These are phyloP conservation scores for Psilocybe tampanensis DNA, from an alignment of 768 basidiomycete species.

Conservation along the genomic window DNA sequence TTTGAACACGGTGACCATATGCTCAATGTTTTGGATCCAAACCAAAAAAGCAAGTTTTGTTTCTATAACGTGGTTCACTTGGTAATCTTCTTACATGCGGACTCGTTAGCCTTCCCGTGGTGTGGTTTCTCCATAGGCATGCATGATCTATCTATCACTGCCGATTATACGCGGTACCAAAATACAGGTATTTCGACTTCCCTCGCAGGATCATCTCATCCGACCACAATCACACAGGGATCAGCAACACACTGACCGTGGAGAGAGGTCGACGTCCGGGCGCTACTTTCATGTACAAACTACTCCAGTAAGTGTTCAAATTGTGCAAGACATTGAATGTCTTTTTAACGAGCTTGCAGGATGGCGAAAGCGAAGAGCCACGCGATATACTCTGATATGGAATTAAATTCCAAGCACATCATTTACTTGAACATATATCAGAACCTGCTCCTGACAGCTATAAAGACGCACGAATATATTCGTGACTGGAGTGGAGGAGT, in stretches of 20 bases:
- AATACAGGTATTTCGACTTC: constrained; percentile 46
- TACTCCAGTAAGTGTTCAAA: constrained; percentile 61
- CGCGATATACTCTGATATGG: constrained; percentile 76
- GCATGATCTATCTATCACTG: constrained; percentile 72
- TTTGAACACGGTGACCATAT: constrained; percentile 67
- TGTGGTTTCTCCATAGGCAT: constrained; percentile 87
- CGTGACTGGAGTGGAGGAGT: constrained; percentile 54
- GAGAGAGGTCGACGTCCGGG: constrained; percentile 68
- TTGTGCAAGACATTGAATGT: background rate
- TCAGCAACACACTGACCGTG: constrained; percentile 72
- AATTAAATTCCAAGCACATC: constrained; percentile 60
- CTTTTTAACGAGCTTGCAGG: constrained; percentile 35
- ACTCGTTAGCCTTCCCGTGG: constrained; percentile 80
- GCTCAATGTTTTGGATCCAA: constrained; percentile 52
- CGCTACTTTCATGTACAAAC: constrained; percentile 64
- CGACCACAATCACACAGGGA: constrained; percentile 38
- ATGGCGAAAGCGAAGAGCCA: constrained; percentile 76
- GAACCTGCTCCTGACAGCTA: constrained; percentile 77
- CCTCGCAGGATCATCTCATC: background rate
- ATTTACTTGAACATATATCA: constrained; percentile 87
- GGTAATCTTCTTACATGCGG: background rate
- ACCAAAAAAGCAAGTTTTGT: constrained; percentile 32
- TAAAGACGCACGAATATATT: constrained; percentile 88
- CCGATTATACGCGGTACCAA: constrained; percentile 75
- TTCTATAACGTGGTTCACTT: background rate